Percentiles rank a stretch among this genome's conserved stretches.
Conservation (phyloP, 176 grass and related monocot genomes). For the Melocanna baccifera region DNA sequence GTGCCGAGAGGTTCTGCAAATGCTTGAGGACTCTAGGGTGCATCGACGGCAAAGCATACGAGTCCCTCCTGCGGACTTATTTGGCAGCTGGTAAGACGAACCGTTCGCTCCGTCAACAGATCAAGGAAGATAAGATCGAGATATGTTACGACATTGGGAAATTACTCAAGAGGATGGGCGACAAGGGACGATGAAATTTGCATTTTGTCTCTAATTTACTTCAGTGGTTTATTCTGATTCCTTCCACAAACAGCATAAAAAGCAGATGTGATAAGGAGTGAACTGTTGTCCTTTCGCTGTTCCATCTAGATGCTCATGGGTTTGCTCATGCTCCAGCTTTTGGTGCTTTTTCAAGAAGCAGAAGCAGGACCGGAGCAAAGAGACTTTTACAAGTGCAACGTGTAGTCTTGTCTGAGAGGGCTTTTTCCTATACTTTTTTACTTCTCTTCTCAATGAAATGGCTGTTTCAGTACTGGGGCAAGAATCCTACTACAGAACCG, state of each 20-base stretch:
- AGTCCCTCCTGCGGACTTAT: constrained; percentile 46
- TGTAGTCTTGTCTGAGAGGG: constrained; percentile 39
- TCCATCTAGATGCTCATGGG: constrained; percentile 14
- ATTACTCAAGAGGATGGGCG: constrained; percentile 46
- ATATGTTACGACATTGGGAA: constrained; percentile 44
- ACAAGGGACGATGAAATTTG: constrained; percentile 35
- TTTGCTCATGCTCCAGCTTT: constrained; percentile 23
- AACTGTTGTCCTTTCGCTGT: neutral
- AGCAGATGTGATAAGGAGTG: neutral
- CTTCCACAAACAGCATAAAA: constrained; percentile 6
- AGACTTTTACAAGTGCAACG: constrained; percentile 29
- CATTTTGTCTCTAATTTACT: neutral
- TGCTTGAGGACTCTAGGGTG: constrained; percentile 41
- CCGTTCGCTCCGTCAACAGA: constrained; percentile 37
- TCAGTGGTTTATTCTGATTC: neutral
- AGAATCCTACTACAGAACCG: constrained; percentile 41
- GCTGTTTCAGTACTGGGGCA: constrained; percentile 31
- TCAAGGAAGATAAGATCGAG: constrained; percentile 55
- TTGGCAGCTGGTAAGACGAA: constrained; percentile 36
- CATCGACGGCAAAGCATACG: constrained; percentile 51
- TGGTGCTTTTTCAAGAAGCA: constrained; percentile 26
- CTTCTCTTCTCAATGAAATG: constrained; percentile 33
- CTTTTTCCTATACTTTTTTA: neutral
- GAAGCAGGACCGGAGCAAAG: constrained; percentile 9
- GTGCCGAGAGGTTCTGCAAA: constrained; percentile 40